Evolutionary conservation across 1,139 yeast species (phyloP).

Genomic region (Blastobotrys proliferans): DNA sequence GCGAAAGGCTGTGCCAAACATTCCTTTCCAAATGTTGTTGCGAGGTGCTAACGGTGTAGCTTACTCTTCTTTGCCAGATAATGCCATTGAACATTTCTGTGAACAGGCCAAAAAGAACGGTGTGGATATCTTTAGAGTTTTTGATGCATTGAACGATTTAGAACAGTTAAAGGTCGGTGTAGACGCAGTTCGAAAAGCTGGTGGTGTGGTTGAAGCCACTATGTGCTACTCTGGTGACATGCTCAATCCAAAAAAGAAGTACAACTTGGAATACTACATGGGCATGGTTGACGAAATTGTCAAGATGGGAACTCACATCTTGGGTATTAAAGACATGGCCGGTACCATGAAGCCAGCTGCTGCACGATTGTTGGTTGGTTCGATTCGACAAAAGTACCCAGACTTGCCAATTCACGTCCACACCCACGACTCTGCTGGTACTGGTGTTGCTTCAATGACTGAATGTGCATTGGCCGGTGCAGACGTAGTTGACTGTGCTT

Average conservation of each 20-base stretch:
- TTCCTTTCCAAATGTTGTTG: conserved; percentile 97
- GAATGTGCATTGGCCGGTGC: conserved; percentile 96
- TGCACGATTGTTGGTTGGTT: conserved; percentile 72
- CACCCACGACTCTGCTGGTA: conserved; percentile 99
- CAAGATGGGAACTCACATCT: conserved; percentile 89
- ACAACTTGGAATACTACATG: conserved; percentile 86
- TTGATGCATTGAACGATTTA: conserved; percentile 93
- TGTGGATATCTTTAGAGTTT: conserved; percentile 95
- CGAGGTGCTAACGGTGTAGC: conserved; percentile 99
- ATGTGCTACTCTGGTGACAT: conserved; percentile 98
- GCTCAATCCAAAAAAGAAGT: conserved; percentile 92
- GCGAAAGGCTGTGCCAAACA: conserved; percentile 89
- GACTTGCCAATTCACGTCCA: conserved; percentile 96
- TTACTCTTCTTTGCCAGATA: conserved; percentile 94
- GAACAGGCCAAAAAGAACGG: conserved; percentile 92
- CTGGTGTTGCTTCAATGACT: conserved; percentile 96
- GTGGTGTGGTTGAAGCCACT: conserved; percentile 98
- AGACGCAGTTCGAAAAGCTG: conserved; percentile 95
- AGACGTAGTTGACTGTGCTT: conserved; percentile 95
- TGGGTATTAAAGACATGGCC: conserved; percentile 99
- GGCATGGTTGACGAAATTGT: conserved; percentile 80
- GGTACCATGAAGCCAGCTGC: conserved; percentile 97
- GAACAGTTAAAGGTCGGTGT: conserved; percentile 97
- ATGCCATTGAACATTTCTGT: conserved; percentile 96
- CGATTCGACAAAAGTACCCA: conserved; percentile 83